phyloP scores from a whole-genome alignment of 164 flowering plant genomes.

The Hamamelis virginiana region DNA sequence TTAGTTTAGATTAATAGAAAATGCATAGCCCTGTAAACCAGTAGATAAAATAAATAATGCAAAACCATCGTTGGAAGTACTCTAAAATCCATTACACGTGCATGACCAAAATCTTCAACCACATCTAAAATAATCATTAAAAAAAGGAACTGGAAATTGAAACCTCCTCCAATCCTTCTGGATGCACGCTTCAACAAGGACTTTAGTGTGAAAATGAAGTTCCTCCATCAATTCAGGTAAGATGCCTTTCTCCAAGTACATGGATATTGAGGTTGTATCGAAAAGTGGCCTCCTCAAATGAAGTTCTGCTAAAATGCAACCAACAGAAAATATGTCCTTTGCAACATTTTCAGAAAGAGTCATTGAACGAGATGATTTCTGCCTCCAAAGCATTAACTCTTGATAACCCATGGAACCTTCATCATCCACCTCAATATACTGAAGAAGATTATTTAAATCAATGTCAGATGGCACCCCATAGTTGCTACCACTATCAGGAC shows the following conservation, averaged over 20 bases:
- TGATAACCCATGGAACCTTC: constrained; percentile 60
- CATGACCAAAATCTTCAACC: not conserved
- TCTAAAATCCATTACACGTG: not conserved
- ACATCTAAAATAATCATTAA: not conserved
- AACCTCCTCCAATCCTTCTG: constrained; percentile 80
- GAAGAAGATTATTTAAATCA: constrained; percentile 55
- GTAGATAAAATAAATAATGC: not conserved
- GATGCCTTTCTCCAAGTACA: constrained; percentile 55
- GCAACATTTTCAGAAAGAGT: constrained; percentile 43
- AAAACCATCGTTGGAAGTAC: not conserved
- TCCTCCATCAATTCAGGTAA: constrained; percentile 61
- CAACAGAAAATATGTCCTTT: constrained; percentile 80
- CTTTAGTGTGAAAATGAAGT: constrained; percentile 61
- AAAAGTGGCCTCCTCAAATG: constrained; percentile 81
- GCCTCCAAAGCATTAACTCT: constrained; percentile 75
- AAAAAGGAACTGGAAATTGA: not conserved
- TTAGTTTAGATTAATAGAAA: not conserved
- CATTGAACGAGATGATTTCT: constrained; percentile 34
- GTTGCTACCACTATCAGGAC: constrained; percentile 16
- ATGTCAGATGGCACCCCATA: constrained; percentile 27
- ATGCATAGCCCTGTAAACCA: not conserved
- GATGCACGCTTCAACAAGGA: constrained; percentile 76
- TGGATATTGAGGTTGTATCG: constrained; percentile 46
- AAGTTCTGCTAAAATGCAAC: constrained; percentile 90
- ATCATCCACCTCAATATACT: constrained; percentile 60